phyloP scores from a whole-genome alignment of 148 eudicot genomes.

The Dysphania ambrosioides region DNA sequence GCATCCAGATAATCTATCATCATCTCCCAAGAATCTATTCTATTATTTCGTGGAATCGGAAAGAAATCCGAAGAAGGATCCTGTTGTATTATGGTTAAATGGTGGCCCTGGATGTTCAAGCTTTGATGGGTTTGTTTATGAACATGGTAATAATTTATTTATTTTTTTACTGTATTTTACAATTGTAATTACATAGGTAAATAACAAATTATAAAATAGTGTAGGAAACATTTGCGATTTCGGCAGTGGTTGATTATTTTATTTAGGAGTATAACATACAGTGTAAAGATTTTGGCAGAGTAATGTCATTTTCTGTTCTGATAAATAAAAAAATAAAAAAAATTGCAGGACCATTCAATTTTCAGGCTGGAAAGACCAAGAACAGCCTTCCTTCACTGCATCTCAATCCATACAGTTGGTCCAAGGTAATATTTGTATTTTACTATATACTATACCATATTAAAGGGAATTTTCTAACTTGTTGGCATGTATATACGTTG shows the following conservation, averaged over 20 bases:
- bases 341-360: slow-evolving; percentile 48
- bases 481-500: too few species aligned
- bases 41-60: slow-evolving; percentile 51
- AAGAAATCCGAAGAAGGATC: slow-evolving; percentile 39
- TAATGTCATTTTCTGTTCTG: slow-evolving; percentile 20
- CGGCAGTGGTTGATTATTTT: too few species aligned
- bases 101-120: slow-evolving; percentile 54
- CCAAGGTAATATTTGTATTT: slow-evolving; percentile 45
- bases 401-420: slow-evolving; percentile 49
- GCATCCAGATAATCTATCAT: slow-evolving; percentile 11
- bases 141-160: slow-evolving; percentile 52
- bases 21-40: slow-evolving; percentile 31
- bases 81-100: slow-evolving; percentile 50
- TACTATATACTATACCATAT: too few species aligned
- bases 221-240: too few species aligned
- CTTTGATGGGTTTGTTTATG: slow-evolving; percentile 48
- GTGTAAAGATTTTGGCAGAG: slow-evolving; percentile 4
- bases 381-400: slow-evolving; percentile 37
- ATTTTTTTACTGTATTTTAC: too few species aligned
- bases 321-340: too few species aligned
- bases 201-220: too few species aligned
- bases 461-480: too few species aligned
- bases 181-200: too few species aligned
- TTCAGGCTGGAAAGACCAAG: slow-evolving; percentile 35
- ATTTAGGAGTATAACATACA: too few species aligned